Conservation (phyloP, 306 rosid genomes). For the Prosopis cineraria region DNA sequence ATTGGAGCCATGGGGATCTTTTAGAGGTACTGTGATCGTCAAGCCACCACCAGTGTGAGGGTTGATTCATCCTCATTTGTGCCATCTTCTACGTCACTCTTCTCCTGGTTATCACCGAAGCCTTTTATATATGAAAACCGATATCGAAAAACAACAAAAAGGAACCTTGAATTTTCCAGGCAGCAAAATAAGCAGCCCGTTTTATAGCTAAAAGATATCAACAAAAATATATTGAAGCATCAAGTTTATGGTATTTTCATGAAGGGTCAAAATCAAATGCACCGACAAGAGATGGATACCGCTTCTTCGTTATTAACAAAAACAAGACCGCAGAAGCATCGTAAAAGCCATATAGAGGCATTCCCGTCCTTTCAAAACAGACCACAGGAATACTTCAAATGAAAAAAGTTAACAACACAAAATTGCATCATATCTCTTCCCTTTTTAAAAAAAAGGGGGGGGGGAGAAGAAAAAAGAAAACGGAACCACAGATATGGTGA, state of each 20-base stretch:
- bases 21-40: conserved; percentile 50
- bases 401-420: neutral
- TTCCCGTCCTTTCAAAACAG: neutral
- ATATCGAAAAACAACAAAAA: conserved; percentile 2
- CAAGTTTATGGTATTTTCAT: conserved; percentile 3
- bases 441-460: neutral
- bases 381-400: neutral
- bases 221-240: neutral
- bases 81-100: conserved; percentile 24
- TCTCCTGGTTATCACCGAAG: conserved; percentile 30
- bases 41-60: conserved; percentile 80
- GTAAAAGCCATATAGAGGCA: conserved; percentile 1
- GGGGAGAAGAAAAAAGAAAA: no score
- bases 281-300: conserved; percentile 30
- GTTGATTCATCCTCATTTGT: conserved; percentile 48
- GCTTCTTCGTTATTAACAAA: conserved; percentile 32
- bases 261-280: conserved; percentile 35
- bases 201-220: conserved; percentile 6
- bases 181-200: conserved; percentile 6
- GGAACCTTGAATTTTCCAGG: conserved; percentile 24
- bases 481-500: neutral
- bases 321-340: conserved; percentile 11
- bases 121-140: conserved; percentile 15
- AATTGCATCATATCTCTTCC: neutral
- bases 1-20: conserved; percentile 81